Evolutionary conservation across 495 filamentous ascomycete genomes (phyloP), one percentile per base, ranked within the genome.

Genomic region (Echria macrotheca): DNA sequence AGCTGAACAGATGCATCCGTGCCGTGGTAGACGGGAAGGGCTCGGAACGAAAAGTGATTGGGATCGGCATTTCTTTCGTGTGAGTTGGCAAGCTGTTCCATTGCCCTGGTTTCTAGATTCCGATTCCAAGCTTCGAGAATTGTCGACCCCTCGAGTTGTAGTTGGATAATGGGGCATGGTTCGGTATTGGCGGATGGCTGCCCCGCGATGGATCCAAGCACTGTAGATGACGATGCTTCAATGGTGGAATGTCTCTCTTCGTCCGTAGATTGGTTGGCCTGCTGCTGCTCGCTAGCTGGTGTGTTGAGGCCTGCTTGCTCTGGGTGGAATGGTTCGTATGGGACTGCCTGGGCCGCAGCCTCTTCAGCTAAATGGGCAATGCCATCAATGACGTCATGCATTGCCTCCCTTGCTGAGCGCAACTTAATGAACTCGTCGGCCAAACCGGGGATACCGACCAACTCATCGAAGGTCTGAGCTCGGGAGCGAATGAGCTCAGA

Each of bases 401-500:
- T 38, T 38, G 36, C 36, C 36, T 38, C 36, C 36, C 36, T 38
- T 38, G 36, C 36, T 38, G 36, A 17, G 17, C 36, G 36, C n/a
- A 38, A 38, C 36, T 17, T 17, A 38, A 38, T 38, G 36, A 38
- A 38, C 36, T 38, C 19, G 36, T 38, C 36, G 36, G 36, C 36
- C 36, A 38, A 38, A 38, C 36, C 36, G 36, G 14, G 36, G 36
- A 38, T 38, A 19, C 36, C 36, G 36, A 17, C 36, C 36, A 17
- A 38, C 36, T 15, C 17, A 38, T 38, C 36, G 19, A 38, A 38
- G 36, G 36, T 17, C 36, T 38, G 36, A 38, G 36, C 36, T 18
- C 19, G 36, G 17, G 36, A 38, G 12, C 36, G 36, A 38, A 38
- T 38, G 36, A 38, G 36, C 36, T 38, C 36, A 38, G 36, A 38